Evolutionary conservation across 1,284 basidiomycete species (phyloP).

Genomic region (Megacollybia platyphylla): DNA sequence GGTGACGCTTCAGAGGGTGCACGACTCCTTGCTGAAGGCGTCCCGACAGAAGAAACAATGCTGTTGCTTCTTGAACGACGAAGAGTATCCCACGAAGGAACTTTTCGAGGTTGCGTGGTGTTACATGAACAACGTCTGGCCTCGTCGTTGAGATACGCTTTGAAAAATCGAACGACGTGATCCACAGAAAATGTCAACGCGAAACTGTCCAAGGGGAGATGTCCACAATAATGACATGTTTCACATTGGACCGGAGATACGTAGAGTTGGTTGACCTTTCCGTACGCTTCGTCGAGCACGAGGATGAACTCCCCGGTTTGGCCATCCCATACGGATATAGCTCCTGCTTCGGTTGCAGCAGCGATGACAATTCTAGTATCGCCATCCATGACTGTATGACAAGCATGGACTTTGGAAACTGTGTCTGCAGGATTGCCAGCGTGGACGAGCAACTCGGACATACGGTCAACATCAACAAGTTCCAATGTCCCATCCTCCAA

Average conservation of each 20-base stretch:
- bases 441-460: conserved; percentile 27
- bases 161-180: conserved; percentile 46
- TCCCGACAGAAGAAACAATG: conserved; percentile 30
- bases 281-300: conserved; percentile 44
- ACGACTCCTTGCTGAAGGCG: conserved; percentile 27
- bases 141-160: conserved; percentile 43
- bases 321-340: conserved; percentile 62
- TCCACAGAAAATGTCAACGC: conserved; percentile 50
- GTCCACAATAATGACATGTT: conserved; percentile 55
- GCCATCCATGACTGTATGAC: conserved; percentile 35
- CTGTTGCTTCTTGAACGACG: conserved; percentile 50
- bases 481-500: conserved; percentile 55
- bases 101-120: conserved; percentile 28
- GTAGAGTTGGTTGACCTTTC: conserved; percentile 37
- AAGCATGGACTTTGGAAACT: conserved; percentile 39
- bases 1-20: conserved; percentile 29
- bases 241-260: conserved; percentile 36
- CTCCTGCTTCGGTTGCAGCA: conserved; percentile 51
- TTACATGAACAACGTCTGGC: conserved; percentile 56
- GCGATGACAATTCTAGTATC: conserved; percentile 39
- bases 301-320: conserved; percentile 45
- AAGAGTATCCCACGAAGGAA: conserved; percentile 27
- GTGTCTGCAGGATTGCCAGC: conserved; percentile 45
- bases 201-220: conserved; percentile 51
- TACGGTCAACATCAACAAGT: conserved; percentile 33